Base-by-base conservation (phyloP, 805 yeast genomes). In the Sugiyamaella marilandica region DNA sequence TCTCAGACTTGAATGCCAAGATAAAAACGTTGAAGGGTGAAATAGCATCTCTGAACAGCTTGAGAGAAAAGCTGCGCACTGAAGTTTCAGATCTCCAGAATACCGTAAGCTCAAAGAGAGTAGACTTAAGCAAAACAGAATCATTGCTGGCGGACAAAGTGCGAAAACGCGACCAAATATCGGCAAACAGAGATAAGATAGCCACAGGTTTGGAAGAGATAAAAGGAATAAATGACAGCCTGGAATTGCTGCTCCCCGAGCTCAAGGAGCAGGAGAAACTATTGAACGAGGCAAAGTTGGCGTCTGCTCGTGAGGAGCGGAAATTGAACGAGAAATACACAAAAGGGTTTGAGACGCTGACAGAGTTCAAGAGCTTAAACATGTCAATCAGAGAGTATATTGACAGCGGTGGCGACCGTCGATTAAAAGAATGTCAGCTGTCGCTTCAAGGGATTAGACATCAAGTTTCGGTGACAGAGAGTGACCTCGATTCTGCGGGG, bases 91-190 rank as follows among this genome's bases (percentile, higher is more conserved):
- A 71, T 11, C 57, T 82, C 19, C 85, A 83, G 53, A 74, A 70
- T 33, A 66, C 67, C 34, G 66, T 82, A 11, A 81, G 81, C 53
- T 87, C 83, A 58, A 74, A 76, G 50, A 72, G 74, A 59, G 64
- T 84, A 43, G 59, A 63, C 2, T 76, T 86, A 24, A 78, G 80
- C 57, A 74, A 77, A 43, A 63, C 81, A 52, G 86, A 83, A 60
- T 73, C 70, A 45, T 68, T 80, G 4, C 68, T 80, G 31, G 63
- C 74, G 45, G 85, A 82, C 52, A 70, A 75, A 34, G 68, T 68
- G 18, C 66, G 51, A 45, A 54, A n/a, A 49, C 58, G 45, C 68
- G 61, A 41, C 36, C 47, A 44, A 49, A 48, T 57, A 1, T 50
- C 29, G 5, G 47, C 41, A 4, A 45, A 52, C 2, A 46, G 49